These are phyloP conservation scores for Pyrrhoderma lamaoense DNA, from an alignment of 1,284 basidiomycete species.

Conservation along the genomic window DNA sequence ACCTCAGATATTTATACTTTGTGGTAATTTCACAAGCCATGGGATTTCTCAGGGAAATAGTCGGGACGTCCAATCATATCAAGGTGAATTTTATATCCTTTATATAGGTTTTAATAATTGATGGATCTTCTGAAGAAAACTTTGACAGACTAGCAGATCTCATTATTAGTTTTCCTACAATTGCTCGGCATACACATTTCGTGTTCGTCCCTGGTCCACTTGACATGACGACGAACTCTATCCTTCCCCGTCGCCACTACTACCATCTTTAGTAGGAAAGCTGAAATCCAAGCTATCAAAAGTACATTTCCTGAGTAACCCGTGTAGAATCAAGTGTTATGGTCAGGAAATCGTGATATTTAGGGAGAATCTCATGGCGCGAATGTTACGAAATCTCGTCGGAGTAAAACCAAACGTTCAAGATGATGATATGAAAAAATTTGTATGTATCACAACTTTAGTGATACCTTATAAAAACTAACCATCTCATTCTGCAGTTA, in stretches of 20 bases:
- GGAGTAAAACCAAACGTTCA: constrained; percentile 72
- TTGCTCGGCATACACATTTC: constrained; percentile 80
- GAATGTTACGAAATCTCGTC: constrained; percentile 88
- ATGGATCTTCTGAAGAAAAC: constrained; percentile 46
- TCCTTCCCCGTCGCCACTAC: constrained; percentile 77
- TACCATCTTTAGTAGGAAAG: constrained; percentile 64
- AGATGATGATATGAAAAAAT: constrained; percentile 79
- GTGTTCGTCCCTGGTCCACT: constrained; percentile 91
- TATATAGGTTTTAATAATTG: no score
- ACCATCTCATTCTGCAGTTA: constrained; percentile 44
- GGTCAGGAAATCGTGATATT: constrained; percentile 94
- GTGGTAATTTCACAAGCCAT: constrained; percentile 89
- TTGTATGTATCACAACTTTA: constrained; percentile 39
- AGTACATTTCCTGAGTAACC: constrained; percentile 82
- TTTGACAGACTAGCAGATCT: constrained; percentile 85
- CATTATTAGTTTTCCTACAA: constrained; percentile 70
- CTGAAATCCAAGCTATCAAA: constrained; percentile 70
- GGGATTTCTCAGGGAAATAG: constrained; percentile 74
- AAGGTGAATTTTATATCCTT: constrained; percentile 43
- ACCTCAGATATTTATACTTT: constrained; percentile 84
- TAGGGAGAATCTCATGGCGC: constrained; percentile 89
- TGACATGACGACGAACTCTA: constrained; percentile 74
- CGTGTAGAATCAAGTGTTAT: constrained; percentile 92
- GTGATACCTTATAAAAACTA: not conserved
- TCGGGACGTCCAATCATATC: constrained; percentile 75